Conservation (phyloP, 257 asterid species). For the Solanum tarijense region DNA sequence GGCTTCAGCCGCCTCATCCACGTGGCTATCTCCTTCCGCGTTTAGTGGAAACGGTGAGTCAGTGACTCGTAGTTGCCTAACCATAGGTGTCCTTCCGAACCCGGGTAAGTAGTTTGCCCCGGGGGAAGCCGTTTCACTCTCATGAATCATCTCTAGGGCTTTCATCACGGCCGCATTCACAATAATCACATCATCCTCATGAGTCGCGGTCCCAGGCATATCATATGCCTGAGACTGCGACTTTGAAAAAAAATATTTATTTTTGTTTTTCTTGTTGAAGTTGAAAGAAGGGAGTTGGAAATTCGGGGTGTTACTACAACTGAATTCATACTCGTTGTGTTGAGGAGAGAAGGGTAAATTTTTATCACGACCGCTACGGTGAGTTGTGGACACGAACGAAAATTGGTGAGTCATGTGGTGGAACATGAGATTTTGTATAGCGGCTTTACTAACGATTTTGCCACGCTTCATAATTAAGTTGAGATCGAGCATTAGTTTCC, state of each 20-base stretch:
- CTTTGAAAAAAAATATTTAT: not conserved
- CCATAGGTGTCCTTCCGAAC: constrained; percentile 59
- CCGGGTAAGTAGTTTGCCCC: constrained; percentile 36
- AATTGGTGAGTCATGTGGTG: constrained; percentile 38
- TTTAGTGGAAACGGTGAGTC: constrained; percentile 57
- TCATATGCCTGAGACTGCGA: not conserved
- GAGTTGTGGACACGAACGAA: not conserved
- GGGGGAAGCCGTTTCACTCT: constrained; percentile 53
- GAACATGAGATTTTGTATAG: constrained; percentile 54
- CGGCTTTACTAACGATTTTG: constrained; percentile 73
- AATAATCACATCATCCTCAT: constrained; percentile 19
- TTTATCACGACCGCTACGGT: constrained; percentile 20
- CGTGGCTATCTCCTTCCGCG: constrained; percentile 26
- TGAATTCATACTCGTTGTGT: constrained; percentile 51
- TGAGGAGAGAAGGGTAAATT: constrained; percentile 10
- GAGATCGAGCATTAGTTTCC: constrained; percentile 51
- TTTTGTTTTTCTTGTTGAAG: constrained; percentile 23
- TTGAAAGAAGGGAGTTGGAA: constrained; percentile 37
- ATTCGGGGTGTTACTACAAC: constrained; percentile 65
- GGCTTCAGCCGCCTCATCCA: constrained; percentile 56
- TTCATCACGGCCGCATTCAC: constrained; percentile 13
- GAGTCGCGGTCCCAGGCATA: not conserved
- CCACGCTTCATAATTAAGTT: constrained; percentile 63
- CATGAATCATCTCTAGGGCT: constrained; percentile 34
- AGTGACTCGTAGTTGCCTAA: constrained; percentile 61